phyloP scores from a whole-genome alignment of 2,329 filamentous ascomycete genomes.

The Aspergillus proliferans region DNA sequence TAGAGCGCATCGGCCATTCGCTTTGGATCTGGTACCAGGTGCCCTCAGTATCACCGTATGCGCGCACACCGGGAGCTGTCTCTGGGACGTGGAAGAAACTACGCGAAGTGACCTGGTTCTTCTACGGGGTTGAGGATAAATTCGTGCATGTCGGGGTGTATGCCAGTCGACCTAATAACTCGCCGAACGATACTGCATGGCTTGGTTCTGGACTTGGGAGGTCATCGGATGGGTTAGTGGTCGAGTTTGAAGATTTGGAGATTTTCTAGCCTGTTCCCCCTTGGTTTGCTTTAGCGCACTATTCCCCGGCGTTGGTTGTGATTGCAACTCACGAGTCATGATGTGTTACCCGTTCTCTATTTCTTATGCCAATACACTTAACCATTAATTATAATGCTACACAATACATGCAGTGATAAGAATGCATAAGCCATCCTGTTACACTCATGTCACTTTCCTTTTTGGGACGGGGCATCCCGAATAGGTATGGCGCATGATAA shows the following conservation, averaged over 20 bases:
- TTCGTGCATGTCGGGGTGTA: slow-evolving; percentile 54
- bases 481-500: too few species aligned
- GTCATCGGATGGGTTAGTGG: slow-evolving; percentile 35
- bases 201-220: not conserved
- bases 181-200: slow-evolving; percentile 13
- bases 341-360: too few species aligned
- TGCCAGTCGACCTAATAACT: slow-evolving; percentile 49
- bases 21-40: slow-evolving; percentile 55
- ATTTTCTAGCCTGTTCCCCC: slow-evolving; percentile 32
- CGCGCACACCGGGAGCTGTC: slow-evolving; percentile 32
- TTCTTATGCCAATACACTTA: too few species aligned
- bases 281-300: not conserved
- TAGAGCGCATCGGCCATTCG: slow-evolving; percentile 51
- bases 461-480: too few species aligned
- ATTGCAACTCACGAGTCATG: too few species aligned
- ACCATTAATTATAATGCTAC: too few species aligned
- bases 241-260: slow-evolving; percentile 48
- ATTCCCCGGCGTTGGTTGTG: too few species aligned
- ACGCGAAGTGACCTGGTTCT: slow-evolving; percentile 57
- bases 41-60: slow-evolving; percentile 29
- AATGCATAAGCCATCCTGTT: too few species aligned
- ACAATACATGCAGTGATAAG: too few species aligned
- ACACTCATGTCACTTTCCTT: too few species aligned
- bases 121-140: slow-evolving; percentile 55
- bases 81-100: slow-evolving; percentile 51